phyloP scores from a whole-genome alignment of 2,329 filamentous ascomycete species.

The Phoma sp. region DNA sequence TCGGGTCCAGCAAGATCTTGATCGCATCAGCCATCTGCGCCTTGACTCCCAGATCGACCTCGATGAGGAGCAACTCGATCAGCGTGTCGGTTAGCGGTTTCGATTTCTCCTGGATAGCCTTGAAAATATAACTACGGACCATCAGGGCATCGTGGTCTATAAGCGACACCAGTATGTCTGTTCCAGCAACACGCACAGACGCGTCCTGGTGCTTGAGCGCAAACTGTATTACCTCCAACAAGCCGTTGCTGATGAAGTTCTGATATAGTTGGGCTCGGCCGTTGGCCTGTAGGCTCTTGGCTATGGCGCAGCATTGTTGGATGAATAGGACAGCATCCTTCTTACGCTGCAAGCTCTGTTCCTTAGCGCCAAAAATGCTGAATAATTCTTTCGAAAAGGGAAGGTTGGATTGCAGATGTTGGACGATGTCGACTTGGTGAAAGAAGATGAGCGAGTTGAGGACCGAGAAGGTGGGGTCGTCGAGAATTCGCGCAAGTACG shows the following conservation, averaged over 20 bases:
- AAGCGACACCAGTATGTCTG: conserved; percentile 89
- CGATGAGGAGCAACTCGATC: conserved; percentile 88
- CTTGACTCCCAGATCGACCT: conserved; percentile 92
- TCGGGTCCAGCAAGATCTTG: conserved; percentile 85
- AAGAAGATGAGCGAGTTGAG: conserved; percentile 98
- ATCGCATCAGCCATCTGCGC: conserved; percentile 94
- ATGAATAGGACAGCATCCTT: conserved; percentile 97
- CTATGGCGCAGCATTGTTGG: conserved; percentile 92
- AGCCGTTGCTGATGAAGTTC: conserved; percentile 86
- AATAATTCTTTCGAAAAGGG: conserved; percentile 86
- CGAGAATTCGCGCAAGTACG: conserved; percentile 92
- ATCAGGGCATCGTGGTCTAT: conserved; percentile 95
- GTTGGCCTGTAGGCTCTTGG: conserved; percentile 89
- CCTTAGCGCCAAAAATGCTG: conserved; percentile 75
- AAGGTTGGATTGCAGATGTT: conserved; percentile 85
- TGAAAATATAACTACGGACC: conserved; percentile 92
- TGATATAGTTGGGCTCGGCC: conserved; percentile 82
- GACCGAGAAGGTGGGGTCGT: conserved; percentile 96
- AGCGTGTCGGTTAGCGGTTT: conserved; percentile 87
- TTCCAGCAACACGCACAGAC: conserved; percentile 85
- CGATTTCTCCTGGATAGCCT: conserved; percentile 86
- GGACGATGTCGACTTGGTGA: conserved; percentile 97
- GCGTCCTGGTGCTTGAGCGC: conserved; percentile 86
- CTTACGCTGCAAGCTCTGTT: conserved; percentile 72
- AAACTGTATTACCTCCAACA: conserved; percentile 90